Evolutionary conservation across 768 basidiomycete genomes (phyloP).

Genomic region (Psilocybe cubensis): DNA sequence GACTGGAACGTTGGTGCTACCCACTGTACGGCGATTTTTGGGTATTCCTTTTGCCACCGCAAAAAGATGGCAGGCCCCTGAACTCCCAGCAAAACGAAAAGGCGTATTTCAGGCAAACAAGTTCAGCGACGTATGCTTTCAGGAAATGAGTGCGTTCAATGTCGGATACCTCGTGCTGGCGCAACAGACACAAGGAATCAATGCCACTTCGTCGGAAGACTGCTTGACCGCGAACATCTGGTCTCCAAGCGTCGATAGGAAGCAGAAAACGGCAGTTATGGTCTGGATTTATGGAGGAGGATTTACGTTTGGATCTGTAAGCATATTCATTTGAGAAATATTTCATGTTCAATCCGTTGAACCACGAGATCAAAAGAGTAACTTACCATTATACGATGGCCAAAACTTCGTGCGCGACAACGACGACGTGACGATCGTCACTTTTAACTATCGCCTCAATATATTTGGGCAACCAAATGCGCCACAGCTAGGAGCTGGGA

Average conservation of each 20-base stretch:
- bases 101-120: constrained; percentile 22
- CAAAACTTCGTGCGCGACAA: constrained; percentile 32
- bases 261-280: constrained; percentile 36
- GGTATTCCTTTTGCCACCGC: constrained; percentile 32
- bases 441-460: constrained; percentile 41
- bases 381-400: constrained; percentile 29
- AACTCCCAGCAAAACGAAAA: constrained; percentile 16
- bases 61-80: constrained; percentile 29
- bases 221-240: constrained; percentile 41
- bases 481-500: constrained; percentile 34
- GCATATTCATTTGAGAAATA: neutral
- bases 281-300: constrained; percentile 40
- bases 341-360: neutral
- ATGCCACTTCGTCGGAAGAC: constrained; percentile 34
- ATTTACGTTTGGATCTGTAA: constrained; percentile 34
- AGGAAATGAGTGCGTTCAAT: constrained; percentile 18
- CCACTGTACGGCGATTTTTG: constrained; percentile 33
- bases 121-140: constrained; percentile 31
- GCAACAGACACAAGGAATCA: constrained; percentile 14
- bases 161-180: constrained; percentile 24
- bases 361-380: constrained; percentile 30
- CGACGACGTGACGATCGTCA: constrained; percentile 37
- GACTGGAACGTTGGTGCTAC: constrained; percentile 23
- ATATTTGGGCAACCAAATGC: constrained; percentile 43
- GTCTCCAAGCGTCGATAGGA: constrained; percentile 31